Base-by-base conservation (phyloP, 2,329 filamentous ascomycete genomes). In the Sporothrix inflata region DNA sequence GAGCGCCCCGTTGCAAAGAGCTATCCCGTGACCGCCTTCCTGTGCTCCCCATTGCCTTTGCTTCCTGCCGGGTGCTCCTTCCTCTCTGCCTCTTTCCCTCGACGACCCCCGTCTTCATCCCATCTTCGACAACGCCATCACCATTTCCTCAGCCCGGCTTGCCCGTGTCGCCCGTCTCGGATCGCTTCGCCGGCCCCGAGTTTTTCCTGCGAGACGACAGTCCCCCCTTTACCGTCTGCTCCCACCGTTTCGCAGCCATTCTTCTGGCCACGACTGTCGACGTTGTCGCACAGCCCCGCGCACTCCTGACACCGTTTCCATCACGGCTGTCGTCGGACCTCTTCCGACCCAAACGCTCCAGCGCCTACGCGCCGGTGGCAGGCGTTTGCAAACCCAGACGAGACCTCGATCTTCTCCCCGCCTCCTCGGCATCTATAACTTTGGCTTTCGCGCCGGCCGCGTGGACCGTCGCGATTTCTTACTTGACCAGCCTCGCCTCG, bases 1-100 rank as follows among this genome's bases (percentile, higher is more conserved):
- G 49, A 42, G 30, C 51, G 30, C 51, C 34, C 47, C 45, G 49
- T 55, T 21, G 14, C 19, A 57, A n/a, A 61, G 42, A 71, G 38
- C 60, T 67, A 42, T 61, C 70, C 42, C 70, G 65, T 72, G 70
- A 69, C 70, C 45, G 70, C 40, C 16, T 30, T 49, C 53, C 53
- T 57, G 61, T 68, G 63, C 53, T 45, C 45, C 49, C 21, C 14
- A 19, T 65, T 40, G 38, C 24, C n/a, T 55, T 60, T 60, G 14
- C n/a, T 49, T 71, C 40, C 6, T 61, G 42, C 14, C 38, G 47
- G 4, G 24, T 40, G 8, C 19, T 38, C n/a, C 38, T 30, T 34
- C 40, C 12, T 45, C 51, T 45, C 51, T 53, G 65, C 65, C 47
- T 53, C 60, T 30, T 71, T 27, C 45, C 4, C 19, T 57, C 47